Conservation (phyloP, 1,284 basidiomycete genomes). For the Exobasidium rhododendri region DNA sequence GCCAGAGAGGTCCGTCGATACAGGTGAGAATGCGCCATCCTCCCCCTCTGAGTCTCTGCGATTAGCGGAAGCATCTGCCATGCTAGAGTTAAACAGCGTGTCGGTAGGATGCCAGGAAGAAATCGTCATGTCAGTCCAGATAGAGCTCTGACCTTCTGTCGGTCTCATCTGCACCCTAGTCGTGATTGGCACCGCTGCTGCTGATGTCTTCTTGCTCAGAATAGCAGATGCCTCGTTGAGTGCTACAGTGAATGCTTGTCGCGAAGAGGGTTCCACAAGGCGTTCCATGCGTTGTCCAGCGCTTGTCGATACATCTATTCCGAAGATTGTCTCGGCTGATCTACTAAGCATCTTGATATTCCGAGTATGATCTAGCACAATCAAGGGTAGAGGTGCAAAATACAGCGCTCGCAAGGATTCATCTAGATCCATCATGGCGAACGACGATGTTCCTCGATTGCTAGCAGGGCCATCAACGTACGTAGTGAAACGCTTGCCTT, state of each 20-base stretch:
- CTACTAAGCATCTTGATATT: constrained; percentile 44
- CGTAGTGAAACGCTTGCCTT: neutral
- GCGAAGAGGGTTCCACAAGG: constrained; percentile 24
- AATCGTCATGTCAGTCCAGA: constrained; percentile 33
- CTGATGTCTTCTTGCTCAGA: constrained; percentile 31
- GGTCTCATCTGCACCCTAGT: neutral
- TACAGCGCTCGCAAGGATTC: constrained; percentile 46
- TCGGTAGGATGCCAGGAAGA: constrained; percentile 29
- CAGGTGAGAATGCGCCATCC: neutral
- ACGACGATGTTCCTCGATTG: neutral
- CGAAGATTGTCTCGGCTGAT: constrained; percentile 31
- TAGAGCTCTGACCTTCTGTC: constrained; percentile 32
- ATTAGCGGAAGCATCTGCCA: neutral
- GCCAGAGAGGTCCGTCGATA: neutral
- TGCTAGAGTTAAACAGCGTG: neutral
- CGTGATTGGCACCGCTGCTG: constrained; percentile 14
- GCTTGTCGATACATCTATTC: constrained; percentile 8
- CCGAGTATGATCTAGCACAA: constrained; percentile 40
- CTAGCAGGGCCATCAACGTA: neutral
- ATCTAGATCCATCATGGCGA: constrained; percentile 44
- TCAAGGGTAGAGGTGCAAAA: constrained; percentile 43
- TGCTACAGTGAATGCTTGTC: constrained; percentile 20
- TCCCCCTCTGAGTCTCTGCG: neutral
- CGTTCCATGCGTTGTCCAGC: constrained; percentile 39
- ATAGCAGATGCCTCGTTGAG: constrained; percentile 38